phyloP scores from a whole-genome alignment of 2,329 filamentous ascomycete species.

The Ophiostoma pallidulum region DNA sequence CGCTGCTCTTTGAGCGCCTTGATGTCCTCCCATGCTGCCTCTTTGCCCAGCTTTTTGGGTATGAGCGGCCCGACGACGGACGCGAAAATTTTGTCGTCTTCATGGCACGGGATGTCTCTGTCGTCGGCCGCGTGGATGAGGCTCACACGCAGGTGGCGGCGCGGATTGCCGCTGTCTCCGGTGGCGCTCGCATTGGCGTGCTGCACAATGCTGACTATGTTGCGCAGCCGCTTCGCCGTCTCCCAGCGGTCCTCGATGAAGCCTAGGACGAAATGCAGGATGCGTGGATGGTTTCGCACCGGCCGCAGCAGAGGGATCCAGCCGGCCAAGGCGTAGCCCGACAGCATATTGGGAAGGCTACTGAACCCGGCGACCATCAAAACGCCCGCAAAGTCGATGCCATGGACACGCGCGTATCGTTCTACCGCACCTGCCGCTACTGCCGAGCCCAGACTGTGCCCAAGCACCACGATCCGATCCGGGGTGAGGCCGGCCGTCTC shows the following conservation, averaged over 20 bases:
- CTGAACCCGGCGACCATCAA: slow-evolving; percentile 75
- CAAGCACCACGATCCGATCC: slow-evolving; percentile 67
- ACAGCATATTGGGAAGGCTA: slow-evolving; percentile 60
- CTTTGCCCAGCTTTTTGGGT: slow-evolving; percentile 17
- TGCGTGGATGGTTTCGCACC: slow-evolving; percentile 54
- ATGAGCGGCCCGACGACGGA: slow-evolving; percentile 39
- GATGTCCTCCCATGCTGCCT: slow-evolving; percentile 30
- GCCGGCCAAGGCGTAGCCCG: slow-evolving; percentile 71
- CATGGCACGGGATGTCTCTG: slow-evolving; percentile 66
- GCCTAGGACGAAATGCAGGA: slow-evolving; percentile 51
- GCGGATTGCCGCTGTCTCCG: not conserved
- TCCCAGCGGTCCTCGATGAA: slow-evolving; percentile 75
- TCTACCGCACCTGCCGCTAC: slow-evolving; percentile 68
- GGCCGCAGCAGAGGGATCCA: slow-evolving; percentile 71
- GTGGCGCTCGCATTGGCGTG: slow-evolving; percentile 23
- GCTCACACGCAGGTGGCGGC: slow-evolving; percentile 47
- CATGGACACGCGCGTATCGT: slow-evolving; percentile 47
- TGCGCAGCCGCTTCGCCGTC: slow-evolving; percentile 56
- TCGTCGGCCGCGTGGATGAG: slow-evolving; percentile 78
- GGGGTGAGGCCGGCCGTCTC: slow-evolving; percentile 54
- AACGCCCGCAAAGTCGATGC: slow-evolving; percentile 65
- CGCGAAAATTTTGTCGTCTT: slow-evolving; percentile 55
- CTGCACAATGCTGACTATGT: slow-evolving; percentile 42
- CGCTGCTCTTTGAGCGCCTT: slow-evolving; percentile 31
- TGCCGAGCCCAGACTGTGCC: slow-evolving; percentile 82